Percentiles rank a stretch among this genome's conserved stretches.
Evolutionary conservation across 768 basidiomycete species (phyloP).

Genomic region (Pholiota molesta): DNA sequence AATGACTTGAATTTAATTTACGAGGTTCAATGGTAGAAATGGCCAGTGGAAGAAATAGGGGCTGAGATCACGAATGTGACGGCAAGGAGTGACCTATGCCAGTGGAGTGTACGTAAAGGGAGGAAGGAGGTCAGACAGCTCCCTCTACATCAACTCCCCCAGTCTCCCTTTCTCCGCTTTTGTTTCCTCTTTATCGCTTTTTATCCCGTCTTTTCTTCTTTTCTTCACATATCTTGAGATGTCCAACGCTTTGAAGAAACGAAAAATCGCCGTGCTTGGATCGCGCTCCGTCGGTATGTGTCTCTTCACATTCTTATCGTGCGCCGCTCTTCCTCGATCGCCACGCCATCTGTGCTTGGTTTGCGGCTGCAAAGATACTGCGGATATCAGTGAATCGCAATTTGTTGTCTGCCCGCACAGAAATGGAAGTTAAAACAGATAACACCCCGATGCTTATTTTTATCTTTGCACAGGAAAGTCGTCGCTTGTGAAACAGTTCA

Average conservation of each 20-base stretch:
- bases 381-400: background rate
- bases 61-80: background rate
- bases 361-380: background rate
- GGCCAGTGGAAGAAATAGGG: too few species aligned
- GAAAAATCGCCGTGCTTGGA: slow-evolving; percentile 90
- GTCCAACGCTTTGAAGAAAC: slow-evolving; percentile 59
- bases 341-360: background rate
- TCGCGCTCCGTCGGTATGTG: slow-evolving; percentile 86
- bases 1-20: too few species aligned
- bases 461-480: slow-evolving; percentile 76
- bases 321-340: background rate
- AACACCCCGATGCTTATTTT: slow-evolving; percentile 2
- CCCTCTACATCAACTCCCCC: background rate
- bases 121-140: background rate
- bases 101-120: background rate
- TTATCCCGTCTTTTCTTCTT: slow-evolving; percentile 1
- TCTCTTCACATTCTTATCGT: background rate
- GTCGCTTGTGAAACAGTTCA: slow-evolving; percentile 91
- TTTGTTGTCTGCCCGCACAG: background rate
- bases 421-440: background rate
- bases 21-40: too few species aligned
- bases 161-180: slow-evolving; percentile 6
- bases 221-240: slow-evolving; percentile 12
- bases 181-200: slow-evolving; percentile 5
- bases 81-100: background rate